Percentiles rank a stretch among this genome's conserved stretches.
phyloP scores from a whole-genome alignment of 768 basidiomycete species.

The Lactarius quietus region DNA sequence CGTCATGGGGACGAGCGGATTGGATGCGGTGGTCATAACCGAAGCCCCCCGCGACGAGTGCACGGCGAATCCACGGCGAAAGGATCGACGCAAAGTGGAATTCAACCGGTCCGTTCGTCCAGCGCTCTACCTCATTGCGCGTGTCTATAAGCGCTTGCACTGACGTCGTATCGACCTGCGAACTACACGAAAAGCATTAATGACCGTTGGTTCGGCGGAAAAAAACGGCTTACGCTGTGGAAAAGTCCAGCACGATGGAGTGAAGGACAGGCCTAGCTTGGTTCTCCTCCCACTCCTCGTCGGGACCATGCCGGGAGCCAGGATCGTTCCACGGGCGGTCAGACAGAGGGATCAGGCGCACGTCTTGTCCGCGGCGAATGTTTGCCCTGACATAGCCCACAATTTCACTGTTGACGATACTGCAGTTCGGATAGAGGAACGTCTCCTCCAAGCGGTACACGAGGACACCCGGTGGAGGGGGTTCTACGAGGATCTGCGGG shows the following conservation, averaged over 20 bases:
- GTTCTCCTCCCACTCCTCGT: slow-evolving; percentile 49
- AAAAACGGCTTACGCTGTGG: slow-evolving; percentile 57
- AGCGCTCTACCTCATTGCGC: slow-evolving; percentile 81
- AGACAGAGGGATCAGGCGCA: slow-evolving; percentile 53
- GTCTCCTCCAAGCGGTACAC: slow-evolving; percentile 93
- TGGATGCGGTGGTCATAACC: slow-evolving; percentile 57
- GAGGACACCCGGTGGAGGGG: slow-evolving; percentile 82
- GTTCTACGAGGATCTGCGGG: slow-evolving; percentile 62
- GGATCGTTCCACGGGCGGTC: slow-evolving; percentile 97
- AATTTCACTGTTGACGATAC: slow-evolving; percentile 61
- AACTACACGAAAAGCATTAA: slow-evolving; percentile 39
- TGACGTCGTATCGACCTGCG: slow-evolving; percentile 89
- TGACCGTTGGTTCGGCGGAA: neutral
- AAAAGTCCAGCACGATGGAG: slow-evolving; percentile 91
- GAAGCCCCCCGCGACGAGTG: slow-evolving; percentile 86
- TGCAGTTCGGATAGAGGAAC: slow-evolving; percentile 80
- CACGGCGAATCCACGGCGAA: slow-evolving; percentile 91
- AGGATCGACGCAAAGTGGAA: slow-evolving; percentile 94
- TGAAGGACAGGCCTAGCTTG: slow-evolving; percentile 61
- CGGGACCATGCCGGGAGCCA: slow-evolving; percentile 54
- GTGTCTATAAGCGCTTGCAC: slow-evolving; percentile 90
- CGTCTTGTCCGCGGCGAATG: slow-evolving; percentile 74
- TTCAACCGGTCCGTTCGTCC: slow-evolving; percentile 75
- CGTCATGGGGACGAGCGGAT: slow-evolving; percentile 45
- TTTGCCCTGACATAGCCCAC: slow-evolving; percentile 78